Evolutionary conservation across 345 rosid species (phyloP).

Genomic region (Eucalyptus tenuipes): DNA sequence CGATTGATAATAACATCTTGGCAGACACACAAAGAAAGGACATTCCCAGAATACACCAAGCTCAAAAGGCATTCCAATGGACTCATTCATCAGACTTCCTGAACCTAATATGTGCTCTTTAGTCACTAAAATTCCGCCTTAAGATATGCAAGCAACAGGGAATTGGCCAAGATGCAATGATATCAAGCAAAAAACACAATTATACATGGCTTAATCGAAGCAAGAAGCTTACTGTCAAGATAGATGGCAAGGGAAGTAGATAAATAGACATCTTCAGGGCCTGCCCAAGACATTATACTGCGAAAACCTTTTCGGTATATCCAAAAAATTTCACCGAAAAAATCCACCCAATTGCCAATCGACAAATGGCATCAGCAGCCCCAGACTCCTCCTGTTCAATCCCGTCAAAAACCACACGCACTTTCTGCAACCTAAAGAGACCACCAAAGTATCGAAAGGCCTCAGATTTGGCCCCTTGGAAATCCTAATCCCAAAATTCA

Average conservation of each 20-base stretch:
- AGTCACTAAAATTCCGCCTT: neutral
- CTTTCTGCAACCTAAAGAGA: neutral
- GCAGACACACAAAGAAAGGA: neutral
- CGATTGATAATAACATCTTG: neutral
- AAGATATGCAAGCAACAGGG: neutral
- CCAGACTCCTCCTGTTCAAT: neutral
- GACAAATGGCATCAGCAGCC: slow-evolving; percentile 23
- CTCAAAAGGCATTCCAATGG: neutral
- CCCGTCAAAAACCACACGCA: neutral
- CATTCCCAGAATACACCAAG: neutral
- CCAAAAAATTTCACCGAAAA: slow-evolving; percentile 14
- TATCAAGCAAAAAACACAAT: neutral
- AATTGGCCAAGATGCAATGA: neutral
- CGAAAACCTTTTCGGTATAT: slow-evolving; percentile 20
- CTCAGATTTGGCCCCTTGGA: neutral
- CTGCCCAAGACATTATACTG: slow-evolving; percentile 65
- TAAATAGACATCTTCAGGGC: slow-evolving; percentile 72
- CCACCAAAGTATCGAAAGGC: neutral
- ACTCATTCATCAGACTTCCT: neutral
- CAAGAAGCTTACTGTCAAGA: slow-evolving; percentile 53
- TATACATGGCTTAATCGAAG: neutral
- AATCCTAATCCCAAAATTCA: neutral
- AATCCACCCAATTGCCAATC: slow-evolving; percentile 2
- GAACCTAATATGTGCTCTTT: neutral
- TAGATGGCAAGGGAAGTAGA: slow-evolving; percentile 85